Percentiles rank a stretch among this genome's conserved stretches.
Evolutionary conservation across 2,329 filamentous ascomycete species (phyloP).

Genomic region (Paradendryphiella salina): DNA sequence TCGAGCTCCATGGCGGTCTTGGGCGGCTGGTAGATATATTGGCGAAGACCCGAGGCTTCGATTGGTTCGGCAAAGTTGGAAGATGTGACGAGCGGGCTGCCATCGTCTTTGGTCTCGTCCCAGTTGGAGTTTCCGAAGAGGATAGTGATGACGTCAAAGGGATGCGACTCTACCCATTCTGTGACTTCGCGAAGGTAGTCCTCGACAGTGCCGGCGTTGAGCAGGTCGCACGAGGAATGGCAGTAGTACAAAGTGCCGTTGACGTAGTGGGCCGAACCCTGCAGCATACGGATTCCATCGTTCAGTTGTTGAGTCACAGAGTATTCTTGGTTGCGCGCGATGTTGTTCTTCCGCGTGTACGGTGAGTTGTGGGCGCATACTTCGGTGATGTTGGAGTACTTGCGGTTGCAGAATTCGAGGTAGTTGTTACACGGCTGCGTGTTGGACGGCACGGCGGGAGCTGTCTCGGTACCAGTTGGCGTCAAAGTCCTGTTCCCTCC

Average conservation of each 20-base stretch:
- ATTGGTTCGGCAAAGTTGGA: slow-evolving; percentile 69
- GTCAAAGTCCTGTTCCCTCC: slow-evolving; percentile 35
- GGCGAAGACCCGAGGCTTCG: slow-evolving; percentile 69
- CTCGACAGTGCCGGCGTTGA: slow-evolving; percentile 80
- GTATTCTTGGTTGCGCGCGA: slow-evolving; percentile 45
- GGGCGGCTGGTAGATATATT: slow-evolving; percentile 75
- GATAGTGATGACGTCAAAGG: slow-evolving; percentile 88
- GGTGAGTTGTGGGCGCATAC: slow-evolving; percentile 49
- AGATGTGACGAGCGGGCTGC: slow-evolving; percentile 61
- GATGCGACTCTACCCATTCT: slow-evolving; percentile 74
- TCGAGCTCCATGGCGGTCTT: slow-evolving; percentile 73
- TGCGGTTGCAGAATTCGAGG: slow-evolving; percentile 45
- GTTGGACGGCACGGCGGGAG: slow-evolving; percentile 40
- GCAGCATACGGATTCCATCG: slow-evolving; percentile 53
- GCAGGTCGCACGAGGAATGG: slow-evolving; percentile 81
- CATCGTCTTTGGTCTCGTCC: slow-evolving; percentile 29
- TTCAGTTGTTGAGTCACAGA: slow-evolving; percentile 46
- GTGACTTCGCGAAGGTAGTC: slow-evolving; percentile 71
- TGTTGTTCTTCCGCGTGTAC: slow-evolving; percentile 42
- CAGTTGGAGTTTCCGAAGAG: slow-evolving; percentile 76
- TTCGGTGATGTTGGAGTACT: slow-evolving; percentile 50
- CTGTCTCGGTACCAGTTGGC: slow-evolving; percentile 28
- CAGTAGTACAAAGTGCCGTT: slow-evolving; percentile 75
- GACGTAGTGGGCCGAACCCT: slow-evolving; percentile 62
- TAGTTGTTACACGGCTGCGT: slow-evolving; percentile 51